Conservation (phyloP, 495 filamentous ascomycete genomes). For the Penicillium goetzii region DNA sequence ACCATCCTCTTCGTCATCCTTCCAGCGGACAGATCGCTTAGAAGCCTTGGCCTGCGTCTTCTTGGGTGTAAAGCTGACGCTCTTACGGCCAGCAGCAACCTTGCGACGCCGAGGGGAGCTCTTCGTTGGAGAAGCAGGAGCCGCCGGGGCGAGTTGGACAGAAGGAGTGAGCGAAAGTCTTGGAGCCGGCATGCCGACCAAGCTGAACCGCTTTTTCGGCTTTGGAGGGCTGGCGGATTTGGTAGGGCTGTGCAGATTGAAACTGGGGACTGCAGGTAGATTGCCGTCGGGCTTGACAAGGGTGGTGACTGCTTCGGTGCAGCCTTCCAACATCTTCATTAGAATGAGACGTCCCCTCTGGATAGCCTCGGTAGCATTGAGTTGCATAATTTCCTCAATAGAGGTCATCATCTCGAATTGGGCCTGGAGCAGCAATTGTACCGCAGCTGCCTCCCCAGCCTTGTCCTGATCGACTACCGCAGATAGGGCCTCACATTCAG, state of each 20-base stretch:
- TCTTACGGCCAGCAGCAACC: constrained; percentile 69
- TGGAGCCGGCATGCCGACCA: constrained; percentile 41
- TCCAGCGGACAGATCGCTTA: constrained; percentile 87
- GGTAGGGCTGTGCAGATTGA: constrained; percentile 53
- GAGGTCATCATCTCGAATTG: constrained; percentile 90
- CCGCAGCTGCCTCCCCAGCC: constrained; percentile 70
- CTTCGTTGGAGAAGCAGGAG: constrained; percentile 60
- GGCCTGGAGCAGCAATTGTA: constrained; percentile 82
- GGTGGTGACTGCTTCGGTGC: constrained; percentile 70
- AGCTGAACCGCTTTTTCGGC: constrained; percentile 66
- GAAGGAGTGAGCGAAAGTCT: constrained; percentile 33
- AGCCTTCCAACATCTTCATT: constrained; percentile 73
- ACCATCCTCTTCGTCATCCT: constrained; percentile 86
- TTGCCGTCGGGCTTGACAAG: constrained; percentile 90
- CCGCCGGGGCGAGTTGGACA: constrained; percentile 42
- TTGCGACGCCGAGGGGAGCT: constrained; percentile 82
- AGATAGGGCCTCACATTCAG: constrained; percentile 77
- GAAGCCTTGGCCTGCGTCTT: constrained; percentile 63
- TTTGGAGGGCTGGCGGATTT: constrained; percentile 70
- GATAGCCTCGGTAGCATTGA: constrained; percentile 80
- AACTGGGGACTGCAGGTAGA: constrained; percentile 55
- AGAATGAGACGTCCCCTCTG: constrained; percentile 79
- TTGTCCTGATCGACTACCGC: constrained; percentile 86
- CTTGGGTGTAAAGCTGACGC: constrained; percentile 81
- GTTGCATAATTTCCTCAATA: constrained; percentile 75